Evolutionary conservation across 2,329 filamentous ascomycete genomes (phyloP).

Genomic region (Cladosporium oxysporum): DNA sequence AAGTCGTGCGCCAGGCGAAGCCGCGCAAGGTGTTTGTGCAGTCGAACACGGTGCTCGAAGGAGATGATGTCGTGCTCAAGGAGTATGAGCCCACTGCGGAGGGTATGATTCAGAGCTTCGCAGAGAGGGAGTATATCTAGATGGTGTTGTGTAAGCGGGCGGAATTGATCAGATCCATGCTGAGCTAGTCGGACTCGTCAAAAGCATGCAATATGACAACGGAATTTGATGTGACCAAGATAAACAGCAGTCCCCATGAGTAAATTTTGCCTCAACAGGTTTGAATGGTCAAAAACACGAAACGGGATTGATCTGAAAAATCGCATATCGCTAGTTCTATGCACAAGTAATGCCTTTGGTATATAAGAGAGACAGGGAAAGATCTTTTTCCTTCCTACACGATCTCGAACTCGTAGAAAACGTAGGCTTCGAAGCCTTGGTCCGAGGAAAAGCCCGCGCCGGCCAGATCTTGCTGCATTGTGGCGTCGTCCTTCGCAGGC

Average conservation of each 20-base stretch:
- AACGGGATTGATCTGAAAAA: background rate
- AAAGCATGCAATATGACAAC: background rate
- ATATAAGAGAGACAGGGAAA: background rate
- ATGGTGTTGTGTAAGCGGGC: background rate
- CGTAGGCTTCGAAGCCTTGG: conserved; percentile 89
- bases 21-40: conserved; percentile 92
- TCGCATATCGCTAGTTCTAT: conserved; percentile 5
- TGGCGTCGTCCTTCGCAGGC: conserved; percentile 84
- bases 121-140: conserved; percentile 41
- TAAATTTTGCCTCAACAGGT: background rate
- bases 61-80: conserved; percentile 71
- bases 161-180: background rate
- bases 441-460: conserved; percentile 70
- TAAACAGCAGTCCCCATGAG: background rate
- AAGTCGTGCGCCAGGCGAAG: conserved; percentile 75
- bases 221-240: background rate
- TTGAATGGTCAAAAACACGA: background rate
- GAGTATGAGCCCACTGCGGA: conserved; percentile 82
- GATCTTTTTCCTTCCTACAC: conserved; percentile 38
- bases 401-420: conserved; percentile 94
- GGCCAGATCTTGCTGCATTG: conserved; percentile 79
- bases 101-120: conserved; percentile 79
- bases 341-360: conserved; percentile 8
- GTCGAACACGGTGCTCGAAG: conserved; percentile 74
- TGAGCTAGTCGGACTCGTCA: background rate